Evolutionary conservation across 331 rosid species (phyloP).

Genomic region (Acacia pycnantha): DNA sequence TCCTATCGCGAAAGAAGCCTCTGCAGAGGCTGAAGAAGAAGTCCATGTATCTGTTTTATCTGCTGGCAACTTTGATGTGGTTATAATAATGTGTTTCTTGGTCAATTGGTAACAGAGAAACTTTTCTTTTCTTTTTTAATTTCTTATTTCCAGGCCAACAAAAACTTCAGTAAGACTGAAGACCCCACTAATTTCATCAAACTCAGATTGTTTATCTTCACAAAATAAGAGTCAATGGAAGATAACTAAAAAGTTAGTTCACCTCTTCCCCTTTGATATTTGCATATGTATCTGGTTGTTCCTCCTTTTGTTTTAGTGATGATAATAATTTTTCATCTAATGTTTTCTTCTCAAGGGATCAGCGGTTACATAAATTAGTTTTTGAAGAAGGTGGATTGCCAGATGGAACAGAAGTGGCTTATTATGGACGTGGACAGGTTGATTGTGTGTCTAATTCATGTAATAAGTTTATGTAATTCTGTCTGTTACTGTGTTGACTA

Average conservation of each 20-base stretch:
- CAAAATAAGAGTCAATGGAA: slow-evolving; percentile 68
- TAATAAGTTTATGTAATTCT: slow-evolving; percentile 22
- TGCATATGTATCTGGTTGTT: slow-evolving; percentile 28
- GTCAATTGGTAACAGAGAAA: slow-evolving; percentile 17
- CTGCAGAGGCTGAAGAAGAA: slow-evolving; percentile 56
- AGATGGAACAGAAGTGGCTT: slow-evolving; percentile 96
- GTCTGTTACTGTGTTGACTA: slow-evolving; percentile 21
- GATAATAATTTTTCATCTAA: slow-evolving; percentile 22
- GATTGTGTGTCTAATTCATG: slow-evolving; percentile 25
- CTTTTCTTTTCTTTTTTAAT: neutral
- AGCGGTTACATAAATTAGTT: slow-evolving; percentile 89
- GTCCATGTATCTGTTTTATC: slow-evolving; percentile 45
- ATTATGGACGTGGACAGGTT: slow-evolving; percentile 97
- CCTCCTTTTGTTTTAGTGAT: neutral
- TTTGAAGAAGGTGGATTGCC: slow-evolving; percentile 92
- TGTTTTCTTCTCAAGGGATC: slow-evolving; percentile 62
- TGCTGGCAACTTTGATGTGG: slow-evolving; percentile 24
- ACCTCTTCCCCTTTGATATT: slow-evolving; percentile 18
- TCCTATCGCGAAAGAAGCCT: slow-evolving; percentile 47
- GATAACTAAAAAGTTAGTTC: slow-evolving; percentile 81
- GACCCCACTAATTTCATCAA: slow-evolving; percentile 38
- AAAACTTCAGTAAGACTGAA: slow-evolving; percentile 42
- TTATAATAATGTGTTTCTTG: slow-evolving; percentile 31
- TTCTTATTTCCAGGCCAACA: slow-evolving; percentile 50
- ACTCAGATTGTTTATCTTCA: slow-evolving; percentile 44